Percentiles rank a stretch among this genome's conserved stretches.
phyloP scores from a whole-genome alignment of 2,329 filamentous ascomycete genomes.

The Arachnopeziza araneosa region DNA sequence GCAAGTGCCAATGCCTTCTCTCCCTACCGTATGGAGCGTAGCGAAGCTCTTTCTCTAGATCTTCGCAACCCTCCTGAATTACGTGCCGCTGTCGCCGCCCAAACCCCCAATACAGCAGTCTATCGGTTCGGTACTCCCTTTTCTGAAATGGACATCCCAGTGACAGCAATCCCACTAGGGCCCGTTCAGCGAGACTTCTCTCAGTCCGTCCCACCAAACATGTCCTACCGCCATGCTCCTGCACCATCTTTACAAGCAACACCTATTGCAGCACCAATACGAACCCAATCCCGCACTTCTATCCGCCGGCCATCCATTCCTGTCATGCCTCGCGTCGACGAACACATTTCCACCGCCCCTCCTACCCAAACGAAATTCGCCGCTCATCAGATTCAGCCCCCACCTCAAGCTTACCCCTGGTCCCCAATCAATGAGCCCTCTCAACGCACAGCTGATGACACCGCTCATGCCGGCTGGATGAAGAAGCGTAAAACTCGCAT shows the following conservation, averaged over 20 bases:
- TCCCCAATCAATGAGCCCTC: slow-evolving; percentile 15
- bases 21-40: slow-evolving; percentile 48
- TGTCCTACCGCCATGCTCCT: slow-evolving; percentile 62
- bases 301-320: slow-evolving; percentile 61
- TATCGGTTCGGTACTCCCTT: slow-evolving; percentile 82
- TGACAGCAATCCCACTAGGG: slow-evolving; percentile 66
- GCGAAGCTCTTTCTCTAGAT: slow-evolving; percentile 47
- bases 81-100: slow-evolving; percentile 43
- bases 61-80: slow-evolving; percentile 37
- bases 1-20: slow-evolving; percentile 35
- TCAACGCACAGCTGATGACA: slow-evolving; percentile 38
- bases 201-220: slow-evolving; percentile 89
- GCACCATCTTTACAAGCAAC: neutral
- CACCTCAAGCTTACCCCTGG: slow-evolving; percentile 24
- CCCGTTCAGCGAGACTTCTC: slow-evolving; percentile 74
- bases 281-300: slow-evolving; percentile 41
- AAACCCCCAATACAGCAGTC: slow-evolving; percentile 38
- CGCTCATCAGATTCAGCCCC: slow-evolving; percentile 13
- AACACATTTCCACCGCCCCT: slow-evolving; percentile 44
- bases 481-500: slow-evolving; percentile 88
- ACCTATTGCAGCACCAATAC: slow-evolving; percentile 14
- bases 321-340: slow-evolving; percentile 60
- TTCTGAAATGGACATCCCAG: slow-evolving; percentile 83
- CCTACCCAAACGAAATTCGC: slow-evolving; percentile 15
- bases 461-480: slow-evolving; percentile 80